phyloP scores from a whole-genome alignment of 345 rosid species.

The Linum tenue region DNA sequence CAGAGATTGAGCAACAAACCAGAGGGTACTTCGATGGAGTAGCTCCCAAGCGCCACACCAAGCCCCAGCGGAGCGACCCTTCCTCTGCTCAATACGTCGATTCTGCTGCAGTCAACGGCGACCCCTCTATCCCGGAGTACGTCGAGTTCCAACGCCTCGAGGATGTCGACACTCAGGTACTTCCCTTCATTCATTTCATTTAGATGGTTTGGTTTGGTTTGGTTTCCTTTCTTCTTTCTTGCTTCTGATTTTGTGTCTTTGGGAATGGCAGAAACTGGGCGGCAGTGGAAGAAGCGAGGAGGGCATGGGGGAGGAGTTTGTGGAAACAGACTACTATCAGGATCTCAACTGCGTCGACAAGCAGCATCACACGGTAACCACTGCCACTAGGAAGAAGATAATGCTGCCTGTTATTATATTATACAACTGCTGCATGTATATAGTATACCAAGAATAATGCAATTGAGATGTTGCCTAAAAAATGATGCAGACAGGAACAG shows the following conservation, averaged over 20 bases:
- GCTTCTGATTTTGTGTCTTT: neutral
- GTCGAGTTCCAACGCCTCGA: conserved; percentile 38
- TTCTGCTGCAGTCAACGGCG: neutral
- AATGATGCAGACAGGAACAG: conserved; percentile 53
- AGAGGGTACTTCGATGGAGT: conserved; percentile 36
- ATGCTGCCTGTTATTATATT: neutral
- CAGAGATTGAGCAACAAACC: conserved; percentile 27
- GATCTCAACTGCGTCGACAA: conserved; percentile 53
- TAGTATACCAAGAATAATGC: neutral
- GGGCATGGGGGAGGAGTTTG: conserved; percentile 33
- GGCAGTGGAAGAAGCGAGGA: conserved; percentile 22
- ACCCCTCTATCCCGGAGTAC: conserved; percentile 28
- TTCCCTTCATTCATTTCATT: neutral
- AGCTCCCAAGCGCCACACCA: conserved; percentile 48
- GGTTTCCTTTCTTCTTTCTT: neutral
- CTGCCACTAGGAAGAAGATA: too few species aligned
- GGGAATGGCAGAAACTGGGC: conserved; percentile 26
- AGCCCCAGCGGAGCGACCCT: conserved; percentile 59
- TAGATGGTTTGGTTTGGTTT: neutral
- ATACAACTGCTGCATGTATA: neutral
- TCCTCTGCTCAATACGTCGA: conserved; percentile 42
- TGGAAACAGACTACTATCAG: conserved; percentile 54
- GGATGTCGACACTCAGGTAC: conserved; percentile 29
- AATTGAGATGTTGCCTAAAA: neutral
- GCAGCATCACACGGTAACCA: conserved; percentile 51